Conservation (phyloP, 768 basidiomycete genomes). For the Guyanaporus albipodus region DNA sequence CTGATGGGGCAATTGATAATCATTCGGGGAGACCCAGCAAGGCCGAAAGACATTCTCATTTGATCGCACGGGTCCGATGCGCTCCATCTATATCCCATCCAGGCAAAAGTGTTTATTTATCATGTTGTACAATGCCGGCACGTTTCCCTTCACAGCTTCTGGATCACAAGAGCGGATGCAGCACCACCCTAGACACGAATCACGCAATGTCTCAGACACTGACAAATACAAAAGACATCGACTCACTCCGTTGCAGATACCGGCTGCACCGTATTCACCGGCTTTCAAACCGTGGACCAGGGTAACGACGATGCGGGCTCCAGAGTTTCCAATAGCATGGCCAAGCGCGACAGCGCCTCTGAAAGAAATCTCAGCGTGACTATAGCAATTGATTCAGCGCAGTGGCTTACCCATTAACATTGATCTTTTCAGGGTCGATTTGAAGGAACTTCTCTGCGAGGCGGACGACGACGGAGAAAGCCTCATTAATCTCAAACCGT, state of each 20-base stretch:
- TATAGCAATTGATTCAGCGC: constrained; percentile 1
- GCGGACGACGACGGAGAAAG: constrained; percentile 91
- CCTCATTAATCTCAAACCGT: constrained; percentile 95
- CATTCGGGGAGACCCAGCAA: no score
- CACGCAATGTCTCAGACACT: constrained; percentile 16
- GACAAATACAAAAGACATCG: constrained; percentile 1
- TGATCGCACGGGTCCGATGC: no score
- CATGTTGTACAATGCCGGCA: constrained; percentile 15
- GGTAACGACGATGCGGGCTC: constrained; percentile 90
- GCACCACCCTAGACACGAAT: constrained; percentile 79
- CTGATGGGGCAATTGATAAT: no score
- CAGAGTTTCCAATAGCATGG: constrained; percentile 95
- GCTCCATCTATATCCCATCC: no score
- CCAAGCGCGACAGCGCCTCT: constrained; percentile 97
- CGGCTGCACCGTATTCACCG: constrained; percentile 93
- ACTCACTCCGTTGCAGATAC: constrained; percentile 94
- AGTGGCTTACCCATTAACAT: constrained; percentile 71
- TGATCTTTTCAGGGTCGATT: constrained; percentile 85
- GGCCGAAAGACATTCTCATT: no score
- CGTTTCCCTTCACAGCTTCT: constrained; percentile 59
- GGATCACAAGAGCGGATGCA: constrained; percentile 85
- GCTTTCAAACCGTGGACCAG: constrained; percentile 87
- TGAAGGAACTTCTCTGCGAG: constrained; percentile 86
- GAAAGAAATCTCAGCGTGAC: constrained; percentile 16
- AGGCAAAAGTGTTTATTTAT: constrained; percentile 15